Evolutionary conservation across 345 rosid species (phyloP), one percentile per base, ranked within the genome.

Genomic region (Anacardium occidentale): DNA sequence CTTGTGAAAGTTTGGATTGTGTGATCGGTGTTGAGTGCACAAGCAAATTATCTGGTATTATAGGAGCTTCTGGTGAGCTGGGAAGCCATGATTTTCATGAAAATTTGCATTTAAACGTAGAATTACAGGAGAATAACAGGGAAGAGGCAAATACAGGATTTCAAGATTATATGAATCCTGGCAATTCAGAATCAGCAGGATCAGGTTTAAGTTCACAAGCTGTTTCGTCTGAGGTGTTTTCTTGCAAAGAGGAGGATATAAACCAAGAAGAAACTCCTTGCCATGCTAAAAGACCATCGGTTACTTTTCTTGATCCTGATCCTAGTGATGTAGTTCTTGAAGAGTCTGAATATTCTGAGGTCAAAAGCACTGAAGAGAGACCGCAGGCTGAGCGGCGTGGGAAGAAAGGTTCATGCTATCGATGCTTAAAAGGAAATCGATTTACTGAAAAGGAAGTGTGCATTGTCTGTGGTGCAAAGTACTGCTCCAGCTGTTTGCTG

Each of bases 391-490:
- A 77, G 37, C 91, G 89, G 78, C 83, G 75, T 29, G 95, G 87
- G 58, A 91, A 85, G 76, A 89, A 78, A 74, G 92, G 94, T 34
- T 83, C 93, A 13, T 92, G 98, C 76, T 90, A 89, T 79, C 88
- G 84, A 32, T 94, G 97, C 81, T 20, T 64, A 68, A 72, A 74
- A 75, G 95, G 97, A 58, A 90, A 80, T 75, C 66, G 83, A 75
- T 86, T 92, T 61, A 89, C 87, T 0, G 83, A 80, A 51, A 94
- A 90, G 79, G 98, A 88, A 80, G 75, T 78, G 10, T 94, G 97
- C 79, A 83, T 94, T 75, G 97, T 92, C 44, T 94, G 98, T 37
- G 78, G 79, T 63, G 95, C 98, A 52, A 94, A 87, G 74, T 94
- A 82, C 71, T 94, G 98, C 69, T 34, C 0, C 14, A 75, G 71